Conservation (phyloP, 257 asterid species). For the Solanum pinnatisectum region DNA sequence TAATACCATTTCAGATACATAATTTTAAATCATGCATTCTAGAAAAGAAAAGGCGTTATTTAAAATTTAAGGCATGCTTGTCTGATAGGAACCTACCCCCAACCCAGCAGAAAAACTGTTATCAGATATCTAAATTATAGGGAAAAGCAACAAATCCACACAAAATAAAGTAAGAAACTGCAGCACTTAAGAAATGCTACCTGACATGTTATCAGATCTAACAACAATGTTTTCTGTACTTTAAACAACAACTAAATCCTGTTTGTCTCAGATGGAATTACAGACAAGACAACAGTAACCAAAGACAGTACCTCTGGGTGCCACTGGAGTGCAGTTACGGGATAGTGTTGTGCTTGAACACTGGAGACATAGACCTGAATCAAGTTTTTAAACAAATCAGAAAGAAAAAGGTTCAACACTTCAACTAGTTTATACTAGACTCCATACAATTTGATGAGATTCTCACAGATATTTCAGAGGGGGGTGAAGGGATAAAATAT, state of each 20-base stretch:
- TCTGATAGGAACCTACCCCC: neutral
- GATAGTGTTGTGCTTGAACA: slow-evolving; percentile 60
- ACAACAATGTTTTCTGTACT: neutral
- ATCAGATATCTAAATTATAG: neutral
- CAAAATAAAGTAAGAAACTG: neutral
- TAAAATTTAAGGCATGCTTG: neutral
- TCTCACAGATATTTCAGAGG: neutral
- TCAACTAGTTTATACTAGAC: neutral
- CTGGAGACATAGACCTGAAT: slow-evolving; percentile 83
- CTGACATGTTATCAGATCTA: neutral
- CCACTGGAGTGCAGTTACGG: slow-evolving; percentile 89
- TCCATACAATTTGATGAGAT: neutral
- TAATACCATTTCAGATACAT: neutral
- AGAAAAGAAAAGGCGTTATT: neutral
- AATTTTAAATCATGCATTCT: neutral
- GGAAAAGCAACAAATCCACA: neutral
- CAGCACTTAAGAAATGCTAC: neutral
- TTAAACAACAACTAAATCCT: neutral
- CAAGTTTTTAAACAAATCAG: neutral
- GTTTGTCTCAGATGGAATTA: neutral
- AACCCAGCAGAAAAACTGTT: neutral
- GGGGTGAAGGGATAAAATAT: neutral
- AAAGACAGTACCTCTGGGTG: slow-evolving; percentile 79
- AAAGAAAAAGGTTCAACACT: neutral
- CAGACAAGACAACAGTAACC: neutral